Evolutionary conservation across 331 rosid species (phyloP), one percentile per base, ranked within the genome.

Genomic region (Rosa hybrid): DNA sequence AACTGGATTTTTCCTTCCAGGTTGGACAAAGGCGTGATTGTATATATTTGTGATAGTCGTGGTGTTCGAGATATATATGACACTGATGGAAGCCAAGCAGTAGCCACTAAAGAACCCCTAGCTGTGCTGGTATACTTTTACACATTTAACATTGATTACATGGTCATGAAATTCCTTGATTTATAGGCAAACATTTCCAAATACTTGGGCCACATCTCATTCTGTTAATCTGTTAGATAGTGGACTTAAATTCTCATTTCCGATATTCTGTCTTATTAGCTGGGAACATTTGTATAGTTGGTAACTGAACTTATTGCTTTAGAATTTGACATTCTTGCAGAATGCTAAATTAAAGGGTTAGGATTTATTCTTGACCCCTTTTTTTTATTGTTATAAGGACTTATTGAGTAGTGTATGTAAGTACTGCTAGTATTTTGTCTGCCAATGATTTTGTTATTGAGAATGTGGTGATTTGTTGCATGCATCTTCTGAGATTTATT

Each of bases 1-100:
- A 7, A 68, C 34, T 25, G 23, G 50, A 77, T 74, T 65, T 38
- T 87, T 17, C 78, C 57, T 62, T 90, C 50, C 92, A 95, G 98
- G 98, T 85, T 95, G 98, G 93, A 95, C 87, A 93, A 93, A 91
- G 99, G 98, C 69, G 97, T 95, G 77, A 93, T 95, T 65, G 98
- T 91, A 67, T 95, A 93, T 85, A 89, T 95, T 82, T 91, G 97
- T 63, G 99, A 95, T 78, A 84, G 94, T 80, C 92, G 89, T 16
- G 99, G 98, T 44, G 92, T 95, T 63, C 92, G 97, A 85, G 99
- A 95, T 82, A 86, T 95, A 87, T 94, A 93, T 42, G 99, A 95
- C 86, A 93, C 98, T 25, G 97, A 95, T 78, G 99, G 99, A 91
- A 93, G 91, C 87, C 82, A 72, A 78, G 96, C 96, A n/a, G 53